Evolutionary conservation across 257 asterid species (phyloP).

Genomic region (Dorcoceras hygrometricum): DNA sequence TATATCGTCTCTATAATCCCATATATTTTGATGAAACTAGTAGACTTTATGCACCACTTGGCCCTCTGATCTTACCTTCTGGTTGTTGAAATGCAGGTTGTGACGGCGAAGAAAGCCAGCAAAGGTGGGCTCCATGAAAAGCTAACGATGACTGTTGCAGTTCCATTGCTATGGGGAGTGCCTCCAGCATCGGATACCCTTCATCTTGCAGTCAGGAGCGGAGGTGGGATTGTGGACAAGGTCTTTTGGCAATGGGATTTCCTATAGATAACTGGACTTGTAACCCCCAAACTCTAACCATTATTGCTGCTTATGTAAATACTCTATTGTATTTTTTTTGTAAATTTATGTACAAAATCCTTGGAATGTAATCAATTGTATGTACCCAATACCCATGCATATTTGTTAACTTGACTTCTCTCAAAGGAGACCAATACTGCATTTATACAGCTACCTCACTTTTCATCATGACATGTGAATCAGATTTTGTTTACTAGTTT

Average conservation of each 20-base stretch:
- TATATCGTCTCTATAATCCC: background rate
- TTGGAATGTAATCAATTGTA: conserved; percentile 25
- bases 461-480: background rate
- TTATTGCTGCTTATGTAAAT: conserved; percentile 50
- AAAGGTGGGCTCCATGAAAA: conserved; percentile 81
- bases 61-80: background rate
- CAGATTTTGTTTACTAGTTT: background rate
- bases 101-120: conserved; percentile 75
- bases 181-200: conserved; percentile 99
- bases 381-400: background rate
- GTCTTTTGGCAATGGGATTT: conserved; percentile 97
- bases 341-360: conserved; percentile 35
- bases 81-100: conserved; percentile 51
- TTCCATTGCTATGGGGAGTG: conserved; percentile 96
- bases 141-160: conserved; percentile 91
- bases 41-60: background rate
- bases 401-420: conserved; percentile 32
- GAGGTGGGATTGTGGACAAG: conserved; percentile 97
- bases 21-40: background rate
- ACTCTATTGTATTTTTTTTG: conserved; percentile 8
- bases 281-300: conserved; percentile 28
- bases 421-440: background rate
- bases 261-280: conserved; percentile 40
- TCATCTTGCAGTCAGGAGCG: conserved; percentile 81
- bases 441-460: background rate